These are phyloP conservation scores for Cryptomeria japonica DNA, from an alignment of 75 land plant species.

Conservation along the genomic window DNA sequence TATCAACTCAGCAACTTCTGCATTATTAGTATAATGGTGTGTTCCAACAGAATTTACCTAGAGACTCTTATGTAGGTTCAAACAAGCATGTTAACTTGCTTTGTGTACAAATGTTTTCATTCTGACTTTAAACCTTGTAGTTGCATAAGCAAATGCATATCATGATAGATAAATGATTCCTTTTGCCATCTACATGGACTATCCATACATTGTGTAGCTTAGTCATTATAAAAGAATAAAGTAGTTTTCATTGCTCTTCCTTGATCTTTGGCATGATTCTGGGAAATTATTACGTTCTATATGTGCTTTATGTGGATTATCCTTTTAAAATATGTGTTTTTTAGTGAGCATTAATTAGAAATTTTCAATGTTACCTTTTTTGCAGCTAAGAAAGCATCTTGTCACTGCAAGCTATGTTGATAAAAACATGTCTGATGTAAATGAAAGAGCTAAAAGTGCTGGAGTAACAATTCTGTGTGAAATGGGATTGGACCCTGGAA, in stretches of 20 bases:
- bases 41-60: not conserved
- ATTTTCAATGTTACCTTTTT: not conserved
- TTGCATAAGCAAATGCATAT: not conserved
- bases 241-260: not conserved
- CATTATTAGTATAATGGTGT: not conserved
- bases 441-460: slow-evolving; percentile 68
- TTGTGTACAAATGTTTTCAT: not conserved
- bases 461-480: slow-evolving; percentile 88
- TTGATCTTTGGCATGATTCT: not conserved
- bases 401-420: slow-evolving; percentile 97
- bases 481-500: slow-evolving; percentile 99
- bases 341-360: not conserved
- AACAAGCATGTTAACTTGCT: not conserved
- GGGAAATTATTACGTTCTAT: not conserved
- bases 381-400: slow-evolving; percentile 83
- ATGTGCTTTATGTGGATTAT: not conserved
- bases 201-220: not conserved
- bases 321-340: not conserved
- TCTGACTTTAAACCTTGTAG: not conserved
- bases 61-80: not conserved
- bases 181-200: not conserved
- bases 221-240: not conserved
- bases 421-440: slow-evolving; percentile 61
- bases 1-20: not conserved
- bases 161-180: not conserved